phyloP scores from a whole-genome alignment of 1,284 basidiomycete species.

The Ceratobasidium sp. region DNA sequence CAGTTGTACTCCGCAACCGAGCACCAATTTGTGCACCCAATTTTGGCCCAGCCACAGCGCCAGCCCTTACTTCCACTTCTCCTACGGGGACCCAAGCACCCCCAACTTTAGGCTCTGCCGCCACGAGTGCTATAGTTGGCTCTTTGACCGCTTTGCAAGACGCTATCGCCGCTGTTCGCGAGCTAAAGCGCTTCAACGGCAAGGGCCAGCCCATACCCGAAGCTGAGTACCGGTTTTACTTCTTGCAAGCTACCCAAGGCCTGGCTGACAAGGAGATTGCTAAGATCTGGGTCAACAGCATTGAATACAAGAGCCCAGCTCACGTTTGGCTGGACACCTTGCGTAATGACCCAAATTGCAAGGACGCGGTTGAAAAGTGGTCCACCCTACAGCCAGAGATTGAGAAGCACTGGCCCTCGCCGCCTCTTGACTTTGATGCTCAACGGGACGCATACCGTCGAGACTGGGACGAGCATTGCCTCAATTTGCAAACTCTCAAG shows the following conservation, averaged over 20 bases:
- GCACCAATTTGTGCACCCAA: no score
- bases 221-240: slow-evolving; percentile 28
- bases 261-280: slow-evolving; percentile 15
- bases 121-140: slow-evolving; percentile 14
- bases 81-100: background rate
- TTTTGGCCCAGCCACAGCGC: no score
- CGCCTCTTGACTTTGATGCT: background rate
- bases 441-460: background rate
- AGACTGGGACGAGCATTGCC: background rate
- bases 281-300: slow-evolving; percentile 1
- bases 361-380: background rate
- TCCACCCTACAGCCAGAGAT: slow-evolving; percentile 15
- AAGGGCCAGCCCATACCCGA: background rate
- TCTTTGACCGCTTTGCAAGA: background rate
- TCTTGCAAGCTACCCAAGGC: background rate
- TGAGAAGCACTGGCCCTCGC: slow-evolving; percentile 17
- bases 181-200: background rate
- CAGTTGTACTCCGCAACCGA: no score
- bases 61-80: background rate
- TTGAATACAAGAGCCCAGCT: background rate
- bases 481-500: background rate
- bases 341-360: background rate
- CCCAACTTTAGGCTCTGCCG: slow-evolving; percentile 8
- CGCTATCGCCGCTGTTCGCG: background rate
- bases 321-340: background rate